Evolutionary conservation across 2,329 filamentous ascomycete species (phyloP), one percentile per base, ranked within the genome.

Genomic region (Bipolaris cookei): DNA sequence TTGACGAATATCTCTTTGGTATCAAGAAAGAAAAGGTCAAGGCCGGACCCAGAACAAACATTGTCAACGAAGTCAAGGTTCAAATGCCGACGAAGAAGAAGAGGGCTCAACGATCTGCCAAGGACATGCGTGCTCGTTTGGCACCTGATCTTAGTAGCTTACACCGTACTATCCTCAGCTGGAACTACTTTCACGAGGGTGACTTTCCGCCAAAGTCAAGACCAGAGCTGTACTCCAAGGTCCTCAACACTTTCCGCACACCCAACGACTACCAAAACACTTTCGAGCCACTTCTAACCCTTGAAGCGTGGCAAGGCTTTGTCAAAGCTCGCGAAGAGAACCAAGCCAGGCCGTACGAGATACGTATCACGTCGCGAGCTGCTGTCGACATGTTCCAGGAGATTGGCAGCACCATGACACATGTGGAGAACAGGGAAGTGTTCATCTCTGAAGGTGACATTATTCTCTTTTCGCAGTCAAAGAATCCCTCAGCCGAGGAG

Each of bases 301-400:
- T 96, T 23, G 95, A 99, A 80, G 94, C 94, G 28, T 99, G 95
- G 95, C 90, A 96, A 72, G 90, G 91, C 4, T 95, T 99, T 73
- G 88, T 96, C 48, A 93, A 92, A 47, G 86, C 91, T 18, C 93
- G 93, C 73, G 92, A 97, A 69, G 95, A 99, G 76, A 86, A 88
- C 45, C 90, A 85, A 18, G 87, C 88, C 62, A 92, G 89, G 71
- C 82, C 91, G 0, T 96, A 97, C 70, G 91, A 92, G 58, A 87
- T 98, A 76, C 96, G 93, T 71, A 86, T 99, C 51, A 85, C 90
- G 47, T 96, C 90, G 69, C 90, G 95, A 59, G 88, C 95, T 70
- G 95, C 88, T 44, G 92, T 99, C 10, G 95, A 99, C 77, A 90
- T 89, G 48, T 98, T 96, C 69, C 84, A 97, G 60, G 95, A 99